Percentiles rank a stretch among this genome's conserved stretches.
Evolutionary conservation across 257 asterid species (phyloP).

Genomic region (Petunia secreta): DNA sequence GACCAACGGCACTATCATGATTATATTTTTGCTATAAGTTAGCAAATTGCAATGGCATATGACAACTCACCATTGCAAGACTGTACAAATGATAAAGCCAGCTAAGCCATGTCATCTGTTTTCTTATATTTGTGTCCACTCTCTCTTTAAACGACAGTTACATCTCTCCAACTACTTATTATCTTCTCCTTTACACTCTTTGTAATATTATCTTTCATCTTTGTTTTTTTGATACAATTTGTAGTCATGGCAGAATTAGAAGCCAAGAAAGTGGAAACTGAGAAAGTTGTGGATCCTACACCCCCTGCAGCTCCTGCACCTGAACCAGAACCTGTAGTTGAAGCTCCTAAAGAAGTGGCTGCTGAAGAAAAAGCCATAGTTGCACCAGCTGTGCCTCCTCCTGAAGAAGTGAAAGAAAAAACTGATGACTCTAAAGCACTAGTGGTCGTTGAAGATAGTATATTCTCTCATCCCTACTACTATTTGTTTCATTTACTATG

Average conservation of each 20-base stretch:
- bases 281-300: constrained; percentile 24
- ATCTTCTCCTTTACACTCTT: constrained; percentile 28
- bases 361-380: constrained; percentile 70
- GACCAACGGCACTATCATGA: constrained; percentile 16
- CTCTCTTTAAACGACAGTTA: background rate
- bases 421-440: constrained; percentile 77
- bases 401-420: constrained; percentile 41
- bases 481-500: background rate
- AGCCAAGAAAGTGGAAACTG: constrained; percentile 52
- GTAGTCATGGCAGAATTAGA: constrained; percentile 61
- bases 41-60: background rate
- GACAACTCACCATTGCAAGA: constrained; percentile 25
- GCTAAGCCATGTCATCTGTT: constrained; percentile 20
- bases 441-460: constrained; percentile 60
- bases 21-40: background rate
- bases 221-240: constrained; percentile 7
- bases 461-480: background rate
- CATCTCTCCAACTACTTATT: constrained; percentile 24
- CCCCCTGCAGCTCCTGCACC: constrained; percentile 27
- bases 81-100: constrained; percentile 15
- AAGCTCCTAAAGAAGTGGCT: constrained; percentile 61
- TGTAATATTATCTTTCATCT: constrained; percentile 9
- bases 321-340: constrained; percentile 35
- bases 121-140: background rate
- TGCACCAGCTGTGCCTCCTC: constrained; percentile 43